Evolutionary conservation across 2,329 filamentous ascomycete species (phyloP), one percentile per base, ranked within the genome.

Genomic region (Onygenales sp.): DNA sequence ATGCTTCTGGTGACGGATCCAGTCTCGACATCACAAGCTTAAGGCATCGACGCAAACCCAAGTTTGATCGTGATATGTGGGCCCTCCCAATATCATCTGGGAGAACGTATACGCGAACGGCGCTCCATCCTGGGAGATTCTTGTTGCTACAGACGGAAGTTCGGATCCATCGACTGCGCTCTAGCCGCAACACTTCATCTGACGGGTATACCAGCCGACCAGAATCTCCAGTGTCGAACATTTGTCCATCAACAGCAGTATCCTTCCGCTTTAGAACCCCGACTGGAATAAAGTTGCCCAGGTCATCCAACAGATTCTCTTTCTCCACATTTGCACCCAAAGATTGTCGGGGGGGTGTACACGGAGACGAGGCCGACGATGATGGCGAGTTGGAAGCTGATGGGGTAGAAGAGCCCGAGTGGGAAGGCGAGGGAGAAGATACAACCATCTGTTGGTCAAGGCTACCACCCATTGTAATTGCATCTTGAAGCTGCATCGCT

Each of bases 21-120:
- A 75, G 55, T 45, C 59, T 69, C 2, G 66, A 60, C 63, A 75
- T 69, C 37, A 76, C 57, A 4, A 59, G 43, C 58, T 67, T 72
- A 36, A 76, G 58, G 13, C 66, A 62, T 37, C 64, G 64, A 49
- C 66, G 67, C 45, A 72, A 57, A 14, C 63, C 54, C 27, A 56
- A 56, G 43, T 64, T 66, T 14, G 65, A 65, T 7, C 69, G 66
- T n/a, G 68, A 62, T 33, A 68, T 58, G 32, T 62, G 58, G 47
- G 60, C 59, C 27, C 68, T 63, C 10, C 65, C 65, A 37, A 69
- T 62, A 59, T 74, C 68, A 42, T 71, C 67, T 2, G 72, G 70
- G 8, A 75, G 56, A 4, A 73, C 63, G 55, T 70, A 74, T 2
- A 77, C 56, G 14, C 65, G 59, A 54, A 65, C 37, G 56, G 65